Evolutionary conservation across 179 eudicot genomes (phyloP).

Genomic region (Vitellaria paradoxa): DNA sequence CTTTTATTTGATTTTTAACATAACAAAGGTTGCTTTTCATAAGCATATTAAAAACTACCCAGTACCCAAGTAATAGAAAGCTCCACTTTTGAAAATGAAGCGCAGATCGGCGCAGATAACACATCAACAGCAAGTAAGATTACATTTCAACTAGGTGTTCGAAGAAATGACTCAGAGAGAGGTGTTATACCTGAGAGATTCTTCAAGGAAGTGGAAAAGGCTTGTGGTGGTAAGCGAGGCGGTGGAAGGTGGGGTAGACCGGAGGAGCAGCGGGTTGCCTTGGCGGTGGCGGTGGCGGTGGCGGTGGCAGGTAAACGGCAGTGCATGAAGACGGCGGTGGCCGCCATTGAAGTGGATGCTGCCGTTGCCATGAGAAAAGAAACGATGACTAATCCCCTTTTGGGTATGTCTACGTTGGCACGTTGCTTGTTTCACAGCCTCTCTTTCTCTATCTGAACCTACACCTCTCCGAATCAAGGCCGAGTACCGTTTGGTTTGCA

Average conservation of each 20-base stretch:
- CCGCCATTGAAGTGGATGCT: constrained; percentile 53
- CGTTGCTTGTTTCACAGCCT: constrained; percentile 10
- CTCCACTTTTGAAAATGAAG: not conserved
- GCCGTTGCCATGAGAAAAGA: constrained; percentile 23
- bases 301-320: constrained; percentile 29
- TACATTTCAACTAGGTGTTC: constrained; percentile 16
- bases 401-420: not conserved
- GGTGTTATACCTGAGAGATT: constrained; percentile 44
- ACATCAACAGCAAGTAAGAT: too few relatives aligned
- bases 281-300: not conserved
- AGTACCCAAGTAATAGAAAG: not conserved
- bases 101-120: not conserved
- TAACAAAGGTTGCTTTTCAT: not conserved
- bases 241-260: constrained; percentile 55
- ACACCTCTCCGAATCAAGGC: not conserved
- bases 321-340: constrained; percentile 61
- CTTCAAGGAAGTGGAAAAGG: constrained; percentile 32
- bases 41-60: not conserved
- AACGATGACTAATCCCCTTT: not conserved
- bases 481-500: not conserved
- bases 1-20: not conserved
- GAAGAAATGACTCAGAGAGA: constrained; percentile 36
- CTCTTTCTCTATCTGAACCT: constrained; percentile 17
- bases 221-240: constrained; percentile 29
- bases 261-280: constrained; percentile 32